Conservation (phyloP, 371 early-diverging fungal genomes). For the Mortierella sp. region DNA sequence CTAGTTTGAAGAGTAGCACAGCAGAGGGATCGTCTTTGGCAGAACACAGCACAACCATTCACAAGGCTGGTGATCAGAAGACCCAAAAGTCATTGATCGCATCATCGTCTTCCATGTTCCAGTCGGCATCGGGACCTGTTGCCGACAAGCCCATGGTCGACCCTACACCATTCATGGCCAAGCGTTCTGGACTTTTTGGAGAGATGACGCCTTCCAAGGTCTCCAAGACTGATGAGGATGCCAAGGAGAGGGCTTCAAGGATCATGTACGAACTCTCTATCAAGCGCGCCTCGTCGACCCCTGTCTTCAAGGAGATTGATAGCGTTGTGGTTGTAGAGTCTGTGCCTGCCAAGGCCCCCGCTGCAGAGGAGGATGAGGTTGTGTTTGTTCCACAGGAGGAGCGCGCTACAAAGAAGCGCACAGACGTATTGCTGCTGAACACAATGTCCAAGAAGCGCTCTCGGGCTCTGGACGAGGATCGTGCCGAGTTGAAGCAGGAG, state of each 20-base stretch:
- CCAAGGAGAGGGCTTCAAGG: constrained; percentile 38
- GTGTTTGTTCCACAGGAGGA: constrained; percentile 49
- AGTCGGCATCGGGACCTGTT: neutral
- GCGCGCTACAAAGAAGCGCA: constrained; percentile 57
- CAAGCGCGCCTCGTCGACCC: constrained; percentile 15
- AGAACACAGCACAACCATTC: too few relatives aligned
- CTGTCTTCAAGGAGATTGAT: constrained; percentile 33
- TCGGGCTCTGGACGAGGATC: constrained; percentile 32
- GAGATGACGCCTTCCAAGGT: neutral
- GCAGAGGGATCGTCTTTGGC: too few relatives aligned
- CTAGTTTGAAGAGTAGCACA: too few relatives aligned
- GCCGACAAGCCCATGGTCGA: constrained; percentile 60
- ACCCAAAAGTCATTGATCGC: neutral
- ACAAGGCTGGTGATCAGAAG: neutral
- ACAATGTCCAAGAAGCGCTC: constrained; percentile 50
- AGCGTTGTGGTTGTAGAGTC: constrained; percentile 22
- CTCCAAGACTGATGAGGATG: constrained; percentile 25
- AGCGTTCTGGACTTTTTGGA: constrained; percentile 65
- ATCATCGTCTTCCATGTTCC: constrained; percentile 29
- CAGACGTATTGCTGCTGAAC: constrained; percentile 57
- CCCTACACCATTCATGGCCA: constrained; percentile 57
- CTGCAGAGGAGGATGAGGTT: constrained; percentile 41
- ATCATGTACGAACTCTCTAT: constrained; percentile 57
- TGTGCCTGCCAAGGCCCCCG: neutral
- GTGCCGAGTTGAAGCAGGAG: constrained; percentile 30